phyloP scores from a whole-genome alignment of 768 basidiomycete genomes.

The Naematelia aurantialba region DNA sequence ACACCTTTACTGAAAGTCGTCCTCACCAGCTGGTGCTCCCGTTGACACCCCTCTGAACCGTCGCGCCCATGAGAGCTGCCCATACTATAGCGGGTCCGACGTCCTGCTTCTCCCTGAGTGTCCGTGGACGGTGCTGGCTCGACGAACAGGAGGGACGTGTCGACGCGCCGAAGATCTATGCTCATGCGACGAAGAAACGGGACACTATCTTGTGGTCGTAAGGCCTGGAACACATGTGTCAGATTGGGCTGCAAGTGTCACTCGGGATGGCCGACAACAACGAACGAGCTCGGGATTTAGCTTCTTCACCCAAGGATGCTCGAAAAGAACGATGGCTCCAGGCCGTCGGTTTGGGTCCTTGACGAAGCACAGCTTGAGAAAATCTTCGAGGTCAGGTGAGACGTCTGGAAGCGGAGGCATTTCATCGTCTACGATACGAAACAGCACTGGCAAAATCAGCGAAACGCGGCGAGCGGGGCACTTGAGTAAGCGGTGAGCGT shows the following conservation, averaged over 20 bases:
- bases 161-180: constrained; percentile 72
- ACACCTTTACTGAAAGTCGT: constrained; percentile 88
- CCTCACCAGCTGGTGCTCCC: constrained; percentile 78
- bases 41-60: constrained; percentile 51
- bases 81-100: constrained; percentile 51
- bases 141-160: constrained; percentile 46
- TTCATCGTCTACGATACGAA: constrained; percentile 90
- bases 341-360: constrained; percentile 84
- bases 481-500: too few relatives aligned
- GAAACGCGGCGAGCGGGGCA: neutral
- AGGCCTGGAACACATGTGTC: constrained; percentile 53
- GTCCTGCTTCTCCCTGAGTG: constrained; percentile 9
- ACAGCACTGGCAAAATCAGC: constrained; percentile 70
- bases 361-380: constrained; percentile 80
- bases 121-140: neutral
- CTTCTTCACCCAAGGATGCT: constrained; percentile 84
- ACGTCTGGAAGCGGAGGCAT: constrained; percentile 80
- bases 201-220: constrained; percentile 89
- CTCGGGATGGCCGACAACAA: neutral
- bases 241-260: constrained; percentile 1
- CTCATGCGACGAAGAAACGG: constrained; percentile 91
- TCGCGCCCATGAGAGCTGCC: constrained; percentile 52
- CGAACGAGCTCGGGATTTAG: constrained; percentile 75
- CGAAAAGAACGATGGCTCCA: constrained; percentile 74
- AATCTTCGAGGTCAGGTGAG: constrained; percentile 68